Evolutionary conservation across 306 rosid species (phyloP).

Genomic region (Vicia faba): DNA sequence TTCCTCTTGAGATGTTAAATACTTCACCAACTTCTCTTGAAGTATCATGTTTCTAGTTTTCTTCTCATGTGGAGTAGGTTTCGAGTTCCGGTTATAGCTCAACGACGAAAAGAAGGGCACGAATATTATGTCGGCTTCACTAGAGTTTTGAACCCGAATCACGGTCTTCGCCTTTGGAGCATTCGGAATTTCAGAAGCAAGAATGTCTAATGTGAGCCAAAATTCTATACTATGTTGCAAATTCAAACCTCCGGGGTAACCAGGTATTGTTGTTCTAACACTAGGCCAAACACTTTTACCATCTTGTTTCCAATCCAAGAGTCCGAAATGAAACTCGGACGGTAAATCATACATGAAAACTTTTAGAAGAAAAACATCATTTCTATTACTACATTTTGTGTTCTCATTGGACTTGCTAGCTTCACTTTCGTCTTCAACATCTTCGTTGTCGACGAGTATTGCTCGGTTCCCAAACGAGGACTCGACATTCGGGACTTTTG

Average conservation of each 20-base stretch:
- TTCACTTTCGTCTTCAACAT: constrained; percentile 20
- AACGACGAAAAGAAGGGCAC: constrained; percentile 84
- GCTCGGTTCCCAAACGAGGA: constrained; percentile 52
- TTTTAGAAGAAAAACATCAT: constrained; percentile 45
- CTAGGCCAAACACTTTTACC: constrained; percentile 70
- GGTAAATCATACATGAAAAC: constrained; percentile 80
- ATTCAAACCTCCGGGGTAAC: constrained; percentile 78
- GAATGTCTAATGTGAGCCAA: constrained; percentile 80
- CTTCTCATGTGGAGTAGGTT: constrained; percentile 39
- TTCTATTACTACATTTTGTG: constrained; percentile 29
- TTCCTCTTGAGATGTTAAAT: constrained; percentile 57
- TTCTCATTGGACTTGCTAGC: constrained; percentile 9
- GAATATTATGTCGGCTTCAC: constrained; percentile 72
- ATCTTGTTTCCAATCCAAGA: constrained; percentile 58
- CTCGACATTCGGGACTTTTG: constrained; percentile 31
- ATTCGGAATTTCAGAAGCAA: constrained; percentile 62
- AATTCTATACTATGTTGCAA: constrained; percentile 80
- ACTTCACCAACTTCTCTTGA: constrained; percentile 57
- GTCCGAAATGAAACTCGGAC: constrained; percentile 69
- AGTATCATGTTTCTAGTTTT: constrained; percentile 53
- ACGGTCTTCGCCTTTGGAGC: constrained; percentile 50
- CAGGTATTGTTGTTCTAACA: constrained; percentile 51
- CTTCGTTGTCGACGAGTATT: constrained; percentile 48
- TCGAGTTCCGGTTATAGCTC: constrained; percentile 61
- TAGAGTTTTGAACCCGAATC: constrained; percentile 56